These are phyloP conservation scores for Calonectria honghensis DNA, from an alignment of 2,329 filamentous ascomycete species.

Conservation along the genomic window DNA sequence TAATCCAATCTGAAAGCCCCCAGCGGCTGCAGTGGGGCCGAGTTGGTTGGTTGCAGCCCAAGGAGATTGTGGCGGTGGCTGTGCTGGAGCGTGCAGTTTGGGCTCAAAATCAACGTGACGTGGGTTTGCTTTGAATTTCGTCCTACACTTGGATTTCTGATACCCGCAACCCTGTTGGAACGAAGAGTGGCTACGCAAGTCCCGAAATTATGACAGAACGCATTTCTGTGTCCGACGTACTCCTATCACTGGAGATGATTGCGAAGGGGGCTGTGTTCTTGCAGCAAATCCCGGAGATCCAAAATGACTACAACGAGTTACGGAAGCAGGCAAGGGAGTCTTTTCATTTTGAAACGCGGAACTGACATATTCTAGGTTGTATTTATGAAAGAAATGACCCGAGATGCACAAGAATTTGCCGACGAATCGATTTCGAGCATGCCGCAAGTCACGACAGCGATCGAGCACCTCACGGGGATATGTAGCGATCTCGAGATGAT, in stretches of 20 bases:
- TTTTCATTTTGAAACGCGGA: too few relatives aligned
- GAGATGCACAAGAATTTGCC: background rate
- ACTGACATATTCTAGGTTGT: background rate
- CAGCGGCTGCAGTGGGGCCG: too few relatives aligned
- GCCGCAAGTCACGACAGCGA: background rate
- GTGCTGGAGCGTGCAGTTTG: background rate
- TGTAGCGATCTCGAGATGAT: background rate
- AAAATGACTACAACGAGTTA: background rate
- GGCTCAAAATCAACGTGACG: background rate
- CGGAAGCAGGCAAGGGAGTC: background rate
- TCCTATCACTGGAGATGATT: background rate
- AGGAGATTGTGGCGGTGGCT: background rate
- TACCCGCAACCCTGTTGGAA: background rate
- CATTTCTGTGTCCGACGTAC: background rate
- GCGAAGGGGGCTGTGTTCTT: background rate
- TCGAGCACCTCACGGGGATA: background rate
- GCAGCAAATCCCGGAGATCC: background rate
- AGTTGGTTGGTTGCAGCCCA: background rate
- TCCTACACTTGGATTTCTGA: background rate
- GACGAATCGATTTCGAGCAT: background rate
- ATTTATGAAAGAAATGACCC: background rate
- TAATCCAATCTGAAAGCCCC: too few relatives aligned
- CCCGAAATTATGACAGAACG: background rate
- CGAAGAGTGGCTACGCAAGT: too few relatives aligned
- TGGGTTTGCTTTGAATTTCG: background rate